Percentiles rank a stretch among this genome's conserved stretches.
These are phyloP conservation scores for Calonectria pseudoreteaudii DNA, from an alignment of 2,329 filamentous ascomycete species.

Conservation along the genomic window DNA sequence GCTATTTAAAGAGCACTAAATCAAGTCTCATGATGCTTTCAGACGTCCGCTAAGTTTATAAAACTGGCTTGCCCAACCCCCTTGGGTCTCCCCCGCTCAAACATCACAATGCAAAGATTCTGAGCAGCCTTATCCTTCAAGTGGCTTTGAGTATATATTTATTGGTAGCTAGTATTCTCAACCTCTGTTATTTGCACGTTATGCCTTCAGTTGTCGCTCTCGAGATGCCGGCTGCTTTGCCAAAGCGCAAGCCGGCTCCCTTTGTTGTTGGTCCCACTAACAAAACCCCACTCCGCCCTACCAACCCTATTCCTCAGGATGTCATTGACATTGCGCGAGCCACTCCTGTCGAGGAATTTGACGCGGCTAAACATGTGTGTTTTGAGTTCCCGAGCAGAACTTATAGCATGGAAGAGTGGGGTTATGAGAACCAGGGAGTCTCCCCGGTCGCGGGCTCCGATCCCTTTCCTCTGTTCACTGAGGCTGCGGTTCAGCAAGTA, in stretches of 20 bases:
- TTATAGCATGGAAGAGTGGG: constrained; percentile 63
- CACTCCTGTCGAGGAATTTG: constrained; percentile 52
- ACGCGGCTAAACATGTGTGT: constrained; percentile 66
- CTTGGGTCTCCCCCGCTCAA: no score
- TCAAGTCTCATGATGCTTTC: no score
- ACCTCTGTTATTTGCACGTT: neutral
- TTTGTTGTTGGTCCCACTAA: constrained; percentile 46
- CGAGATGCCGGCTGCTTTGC: neutral
- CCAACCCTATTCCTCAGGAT: constrained; percentile 24
- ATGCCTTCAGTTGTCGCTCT: constrained; percentile 14
- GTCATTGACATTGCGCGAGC: constrained; percentile 22
- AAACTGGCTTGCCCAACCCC: no score
- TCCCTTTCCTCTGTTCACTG: neutral
- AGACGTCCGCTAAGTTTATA: no score
- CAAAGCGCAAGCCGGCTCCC: constrained; percentile 31
- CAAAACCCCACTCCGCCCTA: constrained; percentile 43
- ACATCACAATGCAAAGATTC: no score
- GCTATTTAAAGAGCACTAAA: no score
- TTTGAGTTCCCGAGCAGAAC: constrained; percentile 63
- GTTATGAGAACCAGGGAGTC: neutral
- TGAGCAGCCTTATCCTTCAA: no score
- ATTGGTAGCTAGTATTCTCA: neutral
- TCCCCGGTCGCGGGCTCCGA: neutral
- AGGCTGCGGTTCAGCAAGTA: neutral
- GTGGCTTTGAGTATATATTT: no score